Percentiles rank a stretch among this genome's conserved stretches.
Conservation (phyloP, 116 monocot species). For the Posidonia oceanica region DNA sequence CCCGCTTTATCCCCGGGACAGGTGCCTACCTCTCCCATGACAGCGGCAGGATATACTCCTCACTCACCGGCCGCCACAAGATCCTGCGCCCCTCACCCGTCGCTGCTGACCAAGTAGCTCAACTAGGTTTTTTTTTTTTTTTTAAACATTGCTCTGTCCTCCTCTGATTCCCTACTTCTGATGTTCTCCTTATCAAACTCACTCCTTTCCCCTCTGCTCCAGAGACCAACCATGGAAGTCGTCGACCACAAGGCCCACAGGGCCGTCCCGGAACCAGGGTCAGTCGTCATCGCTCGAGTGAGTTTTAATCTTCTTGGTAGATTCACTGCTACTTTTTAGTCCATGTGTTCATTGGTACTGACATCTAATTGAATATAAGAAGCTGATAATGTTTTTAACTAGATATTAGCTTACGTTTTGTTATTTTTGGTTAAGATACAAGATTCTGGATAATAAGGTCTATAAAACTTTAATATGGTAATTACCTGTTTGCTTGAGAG, state of each 20-base stretch:
- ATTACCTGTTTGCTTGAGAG: too few species aligned
- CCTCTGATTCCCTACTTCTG: not conserved
- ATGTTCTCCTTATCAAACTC: too few species aligned
- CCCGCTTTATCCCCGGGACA: constrained; percentile 41
- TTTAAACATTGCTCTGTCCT: not conserved
- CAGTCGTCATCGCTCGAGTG: constrained; percentile 75
- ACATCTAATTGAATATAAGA: too few species aligned
- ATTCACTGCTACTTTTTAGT: too few species aligned
- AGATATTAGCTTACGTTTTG: too few species aligned
- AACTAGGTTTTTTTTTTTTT: constrained; percentile 5
- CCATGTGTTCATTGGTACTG: too few species aligned
- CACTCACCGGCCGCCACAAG: constrained; percentile 52
- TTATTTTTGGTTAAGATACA: too few species aligned
- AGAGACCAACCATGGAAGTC: constrained; percentile 63
- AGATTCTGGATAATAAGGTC: too few species aligned
- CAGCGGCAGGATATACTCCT: constrained; percentile 62
- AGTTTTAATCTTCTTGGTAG: not conserved
- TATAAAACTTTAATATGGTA: too few species aligned
- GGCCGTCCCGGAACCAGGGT: constrained; percentile 73
- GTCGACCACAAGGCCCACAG: constrained; percentile 80
- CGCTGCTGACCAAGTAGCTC: constrained; percentile 48
- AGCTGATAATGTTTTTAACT: too few species aligned
- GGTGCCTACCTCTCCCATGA: constrained; percentile 66
- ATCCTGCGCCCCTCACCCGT: constrained; percentile 37
- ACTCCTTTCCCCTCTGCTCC: not conserved